Percentiles rank a stretch among this genome's conserved stretches.
phyloP scores from a whole-genome alignment of 2,329 filamentous ascomycete genomes.

The Sporothrix pseudoabietina region DNA sequence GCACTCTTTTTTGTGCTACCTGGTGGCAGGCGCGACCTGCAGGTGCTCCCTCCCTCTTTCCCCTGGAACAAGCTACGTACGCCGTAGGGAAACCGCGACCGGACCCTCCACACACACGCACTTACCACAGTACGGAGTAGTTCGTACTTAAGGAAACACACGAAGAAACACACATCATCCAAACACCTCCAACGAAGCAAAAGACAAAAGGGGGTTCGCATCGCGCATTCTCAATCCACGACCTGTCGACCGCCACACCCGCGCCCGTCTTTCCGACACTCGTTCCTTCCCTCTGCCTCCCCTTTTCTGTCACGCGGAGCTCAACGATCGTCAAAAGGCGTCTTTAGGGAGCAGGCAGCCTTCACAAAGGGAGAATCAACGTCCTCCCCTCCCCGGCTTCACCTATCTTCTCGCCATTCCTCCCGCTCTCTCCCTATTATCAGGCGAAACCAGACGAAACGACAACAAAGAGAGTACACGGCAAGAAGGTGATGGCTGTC shows the following conservation, averaged over 20 bases:
- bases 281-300: not conserved
- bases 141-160: not conserved
- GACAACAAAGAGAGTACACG: not conserved
- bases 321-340: not conserved
- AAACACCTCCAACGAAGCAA: not conserved
- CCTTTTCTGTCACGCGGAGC: not conserved
- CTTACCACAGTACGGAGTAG: too few relatives aligned
- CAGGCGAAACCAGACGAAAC: not conserved
- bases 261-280: not conserved
- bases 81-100: slow-evolving; percentile 13
- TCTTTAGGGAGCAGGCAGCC: not conserved
- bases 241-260: not conserved
- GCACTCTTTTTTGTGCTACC: not conserved
- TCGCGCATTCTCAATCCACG: not conserved
- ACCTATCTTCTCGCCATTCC: too few relatives aligned
- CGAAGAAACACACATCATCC: not conserved
- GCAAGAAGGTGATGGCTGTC: slow-evolving; percentile 38
- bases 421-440: not conserved
- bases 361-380: not conserved
- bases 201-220: slow-evolving; percentile 2
- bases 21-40: not conserved
- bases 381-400: not conserved
- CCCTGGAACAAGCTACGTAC: slow-evolving; percentile 21
- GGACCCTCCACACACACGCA: not conserved
- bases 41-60: not conserved